Evolutionary conservation across 106 monocot species (phyloP).

Genomic region (Phalaenopsis aphrodite): DNA sequence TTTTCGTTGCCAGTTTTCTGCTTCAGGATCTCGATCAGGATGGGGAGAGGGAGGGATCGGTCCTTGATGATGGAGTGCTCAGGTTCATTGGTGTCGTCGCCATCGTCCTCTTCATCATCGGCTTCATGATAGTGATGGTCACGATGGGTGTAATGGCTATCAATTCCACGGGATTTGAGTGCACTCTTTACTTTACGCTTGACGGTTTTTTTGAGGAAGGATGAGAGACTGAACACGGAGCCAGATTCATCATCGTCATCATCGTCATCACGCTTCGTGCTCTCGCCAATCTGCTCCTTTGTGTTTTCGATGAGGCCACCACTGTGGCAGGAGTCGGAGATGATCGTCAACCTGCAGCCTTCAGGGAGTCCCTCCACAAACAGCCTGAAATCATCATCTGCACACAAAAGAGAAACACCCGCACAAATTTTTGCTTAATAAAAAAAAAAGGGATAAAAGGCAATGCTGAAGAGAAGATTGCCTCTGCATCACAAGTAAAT

Average conservation of each 20-base stretch:
- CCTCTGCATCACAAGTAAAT: background rate
- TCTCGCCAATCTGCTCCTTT: conserved; percentile 96
- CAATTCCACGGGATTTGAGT: conserved; percentile 60
- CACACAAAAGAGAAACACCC: conserved; percentile 4
- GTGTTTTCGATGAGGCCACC: conserved; percentile 77
- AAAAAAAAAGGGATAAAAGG: background rate
- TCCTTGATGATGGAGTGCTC: conserved; percentile 22
- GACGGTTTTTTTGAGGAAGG: conserved; percentile 36
- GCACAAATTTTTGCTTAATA: background rate
- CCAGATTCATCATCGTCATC: conserved; percentile 8
- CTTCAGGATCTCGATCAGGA: conserved; percentile 74
- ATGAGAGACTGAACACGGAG: conserved; percentile 28
- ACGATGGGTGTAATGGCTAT: conserved; percentile 13
- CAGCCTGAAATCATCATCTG: conserved; percentile 84
- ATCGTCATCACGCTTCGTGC: conserved; percentile 29
- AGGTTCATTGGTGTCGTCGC: background rate
- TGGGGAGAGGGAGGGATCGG: conserved; percentile 75
- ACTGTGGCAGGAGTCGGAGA: conserved; percentile 97
- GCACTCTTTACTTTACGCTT: conserved; percentile 22
- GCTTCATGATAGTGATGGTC: conserved; percentile 5
- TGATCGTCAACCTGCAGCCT: conserved; percentile 68
- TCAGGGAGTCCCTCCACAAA: conserved; percentile 59
- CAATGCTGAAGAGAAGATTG: background rate
- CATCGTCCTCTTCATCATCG: conserved; percentile 12
- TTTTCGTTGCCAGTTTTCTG: conserved; percentile 86